These are phyloP conservation scores for Pseudoturritis turrita DNA, from an alignment of 345 rosid genomes.

Conservation along the genomic window DNA sequence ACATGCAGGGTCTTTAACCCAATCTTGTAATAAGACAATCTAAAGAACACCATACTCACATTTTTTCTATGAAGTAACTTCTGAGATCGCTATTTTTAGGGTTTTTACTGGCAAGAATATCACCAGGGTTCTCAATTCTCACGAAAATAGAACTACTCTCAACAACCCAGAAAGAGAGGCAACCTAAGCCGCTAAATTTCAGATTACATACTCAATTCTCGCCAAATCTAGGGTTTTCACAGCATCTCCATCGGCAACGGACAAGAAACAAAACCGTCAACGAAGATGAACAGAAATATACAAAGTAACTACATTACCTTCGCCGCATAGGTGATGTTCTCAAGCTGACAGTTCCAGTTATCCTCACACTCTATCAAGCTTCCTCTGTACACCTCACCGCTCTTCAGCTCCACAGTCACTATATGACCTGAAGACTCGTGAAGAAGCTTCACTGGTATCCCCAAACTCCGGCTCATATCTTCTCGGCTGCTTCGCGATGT, in stretches of 20 bases:
- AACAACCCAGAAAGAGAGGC: background rate
- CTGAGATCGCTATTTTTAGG: background rate
- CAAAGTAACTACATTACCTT: conserved; percentile 31
- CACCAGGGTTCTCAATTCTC: background rate
- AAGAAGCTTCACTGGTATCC: conserved; percentile 73
- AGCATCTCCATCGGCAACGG: background rate
- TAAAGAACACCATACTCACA: no score
- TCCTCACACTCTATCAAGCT: conserved; percentile 76
- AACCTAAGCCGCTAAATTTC: background rate
- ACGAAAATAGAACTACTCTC: background rate
- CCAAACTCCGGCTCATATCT: conserved; percentile 76
- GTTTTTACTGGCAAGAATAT: background rate
- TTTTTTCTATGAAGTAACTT: background rate
- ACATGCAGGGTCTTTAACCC: background rate
- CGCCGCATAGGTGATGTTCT: conserved; percentile 65
- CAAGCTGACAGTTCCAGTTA: conserved; percentile 86
- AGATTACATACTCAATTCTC: background rate
- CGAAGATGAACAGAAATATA: background rate
- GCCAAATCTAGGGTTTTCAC: conserved; percentile 6
- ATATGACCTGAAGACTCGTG: conserved; percentile 70
- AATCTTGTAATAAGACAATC: background rate
- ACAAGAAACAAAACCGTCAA: background rate
- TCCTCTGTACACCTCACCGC: conserved; percentile 79
- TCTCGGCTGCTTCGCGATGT: no score
- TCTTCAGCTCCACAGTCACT: conserved; percentile 69